Percentiles rank a stretch among this genome's conserved stretches.
These are phyloP conservation scores for Marchantia polymorpha DNA, from an alignment of 225 moss, liverwort and hornwort species.

Conservation along the genomic window DNA sequence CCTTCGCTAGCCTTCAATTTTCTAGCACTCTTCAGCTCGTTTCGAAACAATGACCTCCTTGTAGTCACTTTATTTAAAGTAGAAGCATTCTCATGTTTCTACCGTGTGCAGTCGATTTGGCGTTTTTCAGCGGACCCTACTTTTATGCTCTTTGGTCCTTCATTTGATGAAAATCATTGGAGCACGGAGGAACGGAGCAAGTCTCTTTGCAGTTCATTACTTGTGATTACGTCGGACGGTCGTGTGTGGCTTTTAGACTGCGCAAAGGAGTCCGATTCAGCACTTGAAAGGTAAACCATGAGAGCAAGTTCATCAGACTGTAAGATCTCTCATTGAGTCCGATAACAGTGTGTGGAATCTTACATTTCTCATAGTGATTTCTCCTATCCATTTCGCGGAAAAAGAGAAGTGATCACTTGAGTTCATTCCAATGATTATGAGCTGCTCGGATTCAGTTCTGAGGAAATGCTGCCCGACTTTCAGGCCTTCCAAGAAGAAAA, in stretches of 20 bases:
- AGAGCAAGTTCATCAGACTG: too few species aligned
- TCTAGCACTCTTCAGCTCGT: too few species aligned
- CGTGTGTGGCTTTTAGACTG: conserved; percentile 60
- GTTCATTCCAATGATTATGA: not conserved
- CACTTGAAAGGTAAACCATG: conserved; percentile 19
- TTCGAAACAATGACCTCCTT: not conserved
- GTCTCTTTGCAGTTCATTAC: conserved; percentile 33
- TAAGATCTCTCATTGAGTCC: too few species aligned
- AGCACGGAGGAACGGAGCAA: conserved; percentile 14
- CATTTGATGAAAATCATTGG: conserved; percentile 20
- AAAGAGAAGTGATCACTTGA: too few species aligned
- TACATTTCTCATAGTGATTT: too few species aligned
- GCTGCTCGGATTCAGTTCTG: not conserved
- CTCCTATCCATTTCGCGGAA: too few species aligned
- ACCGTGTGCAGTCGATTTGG: conserved; percentile 49
- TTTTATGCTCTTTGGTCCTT: conserved; percentile 44
- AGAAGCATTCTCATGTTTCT: not conserved
- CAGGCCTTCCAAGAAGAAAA: conserved; percentile 33
- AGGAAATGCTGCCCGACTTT: not conserved
- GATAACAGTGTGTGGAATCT: too few species aligned
- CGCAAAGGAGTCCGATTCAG: conserved; percentile 20
- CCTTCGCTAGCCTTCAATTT: not conserved
- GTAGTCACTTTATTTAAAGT: not conserved
- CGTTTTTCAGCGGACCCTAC: conserved; percentile 69
- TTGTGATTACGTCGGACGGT: conserved; percentile 69